Evolutionary conservation across 2,329 filamentous ascomycete species (phyloP), one percentile per base, ranked within the genome.

Genomic region (Trichoderma sp.): DNA sequence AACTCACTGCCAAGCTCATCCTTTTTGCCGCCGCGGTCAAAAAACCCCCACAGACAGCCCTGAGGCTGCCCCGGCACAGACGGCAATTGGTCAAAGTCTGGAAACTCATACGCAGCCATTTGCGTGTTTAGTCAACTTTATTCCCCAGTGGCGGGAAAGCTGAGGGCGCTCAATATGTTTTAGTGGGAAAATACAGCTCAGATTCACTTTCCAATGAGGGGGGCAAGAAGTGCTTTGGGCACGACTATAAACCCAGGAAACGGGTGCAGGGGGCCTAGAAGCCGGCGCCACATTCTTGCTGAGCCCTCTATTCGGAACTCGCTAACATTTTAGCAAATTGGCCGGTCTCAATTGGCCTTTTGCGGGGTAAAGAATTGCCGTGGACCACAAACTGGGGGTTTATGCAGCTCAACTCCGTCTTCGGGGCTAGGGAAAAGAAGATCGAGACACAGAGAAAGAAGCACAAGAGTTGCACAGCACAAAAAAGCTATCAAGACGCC

Each of bases 1-100:
- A 39, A 4, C 59, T 49, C n/a, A 60, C 59, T 60, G n/a, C 59
- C 59, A 7, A 60, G 39, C 39, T 60, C 59, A 49, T 60, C 59
- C 39, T 60, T 49, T 4, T 49, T 28, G 28, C 26, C 26, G 14
- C 43, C 59, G 28, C 43, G 43, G 18, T 60, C 59, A 2, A 60
- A 60, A 14, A 60, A 46, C 8, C 59, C 39, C 59, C 59, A 60
- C 4, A 60, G 18, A 49, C 39, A 16, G 11, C 39, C 59, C 24
- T 60, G 59, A 16, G 59, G 59, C 6, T 60, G 59, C 8, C 59
- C 59, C 59, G 59, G 59, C 30, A 60, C 59, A 21, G 59, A 24
- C 59, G 59, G 59, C 39, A 60, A 8, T 7, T 32, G 37, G 30
- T 60, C 59, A 43, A 60, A 49, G 24, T n/a, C 26, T 0, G 59